Conservation (phyloP, 2,329 filamentous ascomycete species). For the Penicillium sp. region DNA sequence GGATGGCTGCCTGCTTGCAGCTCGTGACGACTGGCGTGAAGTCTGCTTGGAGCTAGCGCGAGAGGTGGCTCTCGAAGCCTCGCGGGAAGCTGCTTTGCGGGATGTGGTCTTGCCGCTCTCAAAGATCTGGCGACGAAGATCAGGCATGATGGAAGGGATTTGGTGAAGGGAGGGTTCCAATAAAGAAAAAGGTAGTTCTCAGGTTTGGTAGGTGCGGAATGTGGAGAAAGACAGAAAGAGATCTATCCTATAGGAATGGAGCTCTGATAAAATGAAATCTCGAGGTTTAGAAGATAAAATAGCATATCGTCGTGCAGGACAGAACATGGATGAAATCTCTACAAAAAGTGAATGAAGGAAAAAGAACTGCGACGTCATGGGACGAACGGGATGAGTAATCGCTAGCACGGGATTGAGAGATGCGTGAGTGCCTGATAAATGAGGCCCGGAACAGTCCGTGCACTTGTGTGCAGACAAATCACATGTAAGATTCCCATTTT, state of each 20-base stretch:
- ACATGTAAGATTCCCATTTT: too few species aligned
- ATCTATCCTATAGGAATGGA: conserved; percentile 22
- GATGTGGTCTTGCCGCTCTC: conserved; percentile 66
- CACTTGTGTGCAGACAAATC: too few species aligned
- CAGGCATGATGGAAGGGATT: conserved; percentile 40
- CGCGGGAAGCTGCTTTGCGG: conserved; percentile 58
- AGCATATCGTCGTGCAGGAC: conserved; percentile 16
- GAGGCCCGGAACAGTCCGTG: too few species aligned
- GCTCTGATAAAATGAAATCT: conserved; percentile 16
- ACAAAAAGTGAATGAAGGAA: conserved; percentile 10
- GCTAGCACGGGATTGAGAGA: not conserved
- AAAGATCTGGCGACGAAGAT: conserved; percentile 57
- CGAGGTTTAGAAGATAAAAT: conserved; percentile 10
- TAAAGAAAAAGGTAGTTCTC: not conserved
- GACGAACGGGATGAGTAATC: not conserved
- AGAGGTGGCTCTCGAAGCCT: conserved; percentile 54
- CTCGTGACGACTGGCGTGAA: conserved; percentile 56
- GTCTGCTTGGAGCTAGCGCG: conserved; percentile 52
- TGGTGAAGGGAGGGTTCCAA: not conserved
- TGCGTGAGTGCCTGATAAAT: not conserved
- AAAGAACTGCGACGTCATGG: not conserved
- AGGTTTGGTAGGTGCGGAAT: not conserved
- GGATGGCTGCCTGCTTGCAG: conserved; percentile 55
- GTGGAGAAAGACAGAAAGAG: not conserved
- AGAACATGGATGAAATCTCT: conserved; percentile 12